Base-by-base conservation (phyloP, 345 rosid genomes). In the Tarenaya hassleriana region DNA sequence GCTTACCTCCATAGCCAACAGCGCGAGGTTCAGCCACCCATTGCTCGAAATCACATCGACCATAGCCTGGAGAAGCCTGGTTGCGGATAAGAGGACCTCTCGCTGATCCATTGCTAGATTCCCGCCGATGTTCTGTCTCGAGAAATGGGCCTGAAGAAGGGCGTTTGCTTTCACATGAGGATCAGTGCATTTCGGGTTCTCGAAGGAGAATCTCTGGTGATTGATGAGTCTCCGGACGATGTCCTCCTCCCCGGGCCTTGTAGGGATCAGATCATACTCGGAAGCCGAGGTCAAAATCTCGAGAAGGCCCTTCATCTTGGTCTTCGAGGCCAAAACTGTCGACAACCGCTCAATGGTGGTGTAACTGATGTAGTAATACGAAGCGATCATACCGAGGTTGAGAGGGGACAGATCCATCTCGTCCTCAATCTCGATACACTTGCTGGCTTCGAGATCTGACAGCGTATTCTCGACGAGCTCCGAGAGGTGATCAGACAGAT, bases 401-500 rank as follows among this genome's bases (percentile, higher is more conserved):
- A 72, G 59, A 8, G 94, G 78, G 63, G 88, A 75, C 60, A 90
- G 84, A 52, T 82, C 90, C 77, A 73, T 76, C 60, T 81, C 95
- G 18, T 91, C 98, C 64, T 87, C 95, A 24, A 88, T 67, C 33
- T 73, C 57, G 33, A 84, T 73, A 64, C 90, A 91, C 60, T 79
- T 87, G 60, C 96, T 81, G 13, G 90, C 81, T 62, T 87, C 90
- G 69, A 91, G 67, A 61, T 82, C 83, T 65, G 73, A 67, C 69
- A 88, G 60, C 40, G 96, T 83, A 60, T 77, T 81, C 77, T 88
- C 98, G 56, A 88, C 94, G 52, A 87, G 89, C 81, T 83, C 95
- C 0, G 96, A 91, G 14, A 87, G 90, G 76, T 91, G 96, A 74
- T 91, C 98, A 21, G 96, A 91, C 18, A 91, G 94, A 79, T 91